Evolutionary conservation across 345 rosid genomes (phyloP).

Genomic region (Euphorbia tirucalli): DNA sequence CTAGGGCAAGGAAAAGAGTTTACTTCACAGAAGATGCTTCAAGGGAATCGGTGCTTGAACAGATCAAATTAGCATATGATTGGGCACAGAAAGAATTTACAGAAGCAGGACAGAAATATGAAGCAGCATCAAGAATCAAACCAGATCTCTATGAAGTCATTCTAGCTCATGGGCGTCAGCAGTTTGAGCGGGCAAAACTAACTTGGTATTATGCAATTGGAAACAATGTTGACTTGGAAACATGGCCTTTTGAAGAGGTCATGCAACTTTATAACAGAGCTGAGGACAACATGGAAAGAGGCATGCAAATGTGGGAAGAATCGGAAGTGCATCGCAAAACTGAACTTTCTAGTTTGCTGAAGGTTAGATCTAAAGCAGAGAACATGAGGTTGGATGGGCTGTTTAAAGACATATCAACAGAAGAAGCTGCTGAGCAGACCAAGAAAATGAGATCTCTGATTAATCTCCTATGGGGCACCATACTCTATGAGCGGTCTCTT

Average conservation of each 20-base stretch:
- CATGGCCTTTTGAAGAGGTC: conserved; percentile 56
- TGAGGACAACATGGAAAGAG: conserved; percentile 69
- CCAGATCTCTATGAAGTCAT: conserved; percentile 71
- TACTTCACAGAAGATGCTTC: conserved; percentile 53
- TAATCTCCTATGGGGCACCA: conserved; percentile 70
- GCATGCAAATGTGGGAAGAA: conserved; percentile 67
- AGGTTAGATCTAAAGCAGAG: conserved; percentile 22
- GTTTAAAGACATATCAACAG: conserved; percentile 40
- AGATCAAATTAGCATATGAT: conserved; percentile 55
- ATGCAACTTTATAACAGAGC: conserved; percentile 62
- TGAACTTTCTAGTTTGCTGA: conserved; percentile 25
- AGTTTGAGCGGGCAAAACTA: conserved; percentile 87
- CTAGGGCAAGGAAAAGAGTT: conserved; percentile 70
- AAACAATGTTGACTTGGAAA: conserved; percentile 50
- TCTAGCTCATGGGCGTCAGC: conserved; percentile 73
- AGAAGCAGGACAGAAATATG: conserved; percentile 60
- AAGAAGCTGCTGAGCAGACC: conserved; percentile 52
- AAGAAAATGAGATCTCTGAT: conserved; percentile 53
- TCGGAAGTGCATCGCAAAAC: conserved; percentile 33
- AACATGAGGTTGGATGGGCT: conserved; percentile 38
- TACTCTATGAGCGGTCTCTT: conserved; percentile 80
- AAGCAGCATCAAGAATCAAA: conserved; percentile 74
- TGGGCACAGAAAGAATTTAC: conserved; percentile 53
- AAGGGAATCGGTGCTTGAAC: conserved; percentile 49
- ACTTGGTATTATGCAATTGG: conserved; percentile 74